Evolutionary conservation across 352 stramenopile species (phyloP), one percentile per base, ranked within the genome.

Genomic region (Sclerospora graminicola): DNA sequence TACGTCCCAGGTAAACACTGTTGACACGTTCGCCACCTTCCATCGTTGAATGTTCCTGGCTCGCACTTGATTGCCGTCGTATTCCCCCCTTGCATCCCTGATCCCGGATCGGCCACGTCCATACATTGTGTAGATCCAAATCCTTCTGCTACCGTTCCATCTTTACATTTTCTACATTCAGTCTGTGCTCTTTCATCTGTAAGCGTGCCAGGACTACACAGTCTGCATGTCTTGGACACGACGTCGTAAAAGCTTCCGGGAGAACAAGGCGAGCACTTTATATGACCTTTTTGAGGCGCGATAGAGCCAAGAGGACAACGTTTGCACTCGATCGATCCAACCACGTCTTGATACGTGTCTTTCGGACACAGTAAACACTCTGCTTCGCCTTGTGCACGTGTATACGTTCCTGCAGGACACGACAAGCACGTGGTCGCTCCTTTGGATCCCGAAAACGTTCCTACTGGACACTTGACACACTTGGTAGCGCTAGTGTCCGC

Each of bases 301-400:
- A 80, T 48, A 26, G 57, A 57, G 1, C 70, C 70, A 20, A 55
- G 21, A 10, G 69, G 54, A 33, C 74, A 86, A 4, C 28, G 11
- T 3, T 50, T 57, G 36, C 69, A 84, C 8, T 24, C 10, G 0
- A 41, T 57, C 0, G 49, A 54, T 7, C 64, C 66, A 37, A 32
- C 24, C 6, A 30, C 34, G 18, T 62, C 45, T 61, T 82, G 72
- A 35, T 58, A 82, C 1, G 52, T 58, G 1, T 34, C 60, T 13
- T 55, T 50, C 4, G 73, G 57, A 29, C 70, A 83, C 30, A 63
- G 33, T 7, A 77, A 46, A 44, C 73, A 86, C 31, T 63, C 35
- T 10, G 64, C 51, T 36, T 79, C 66, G 19, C 66, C 70, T 38
- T 66, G 16, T 26, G 41, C 36, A 14, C 50, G 47, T 8, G 43